Evolutionary conservation across 441 rosid genomes (phyloP).

Genomic region (Mallotus repandus): DNA sequence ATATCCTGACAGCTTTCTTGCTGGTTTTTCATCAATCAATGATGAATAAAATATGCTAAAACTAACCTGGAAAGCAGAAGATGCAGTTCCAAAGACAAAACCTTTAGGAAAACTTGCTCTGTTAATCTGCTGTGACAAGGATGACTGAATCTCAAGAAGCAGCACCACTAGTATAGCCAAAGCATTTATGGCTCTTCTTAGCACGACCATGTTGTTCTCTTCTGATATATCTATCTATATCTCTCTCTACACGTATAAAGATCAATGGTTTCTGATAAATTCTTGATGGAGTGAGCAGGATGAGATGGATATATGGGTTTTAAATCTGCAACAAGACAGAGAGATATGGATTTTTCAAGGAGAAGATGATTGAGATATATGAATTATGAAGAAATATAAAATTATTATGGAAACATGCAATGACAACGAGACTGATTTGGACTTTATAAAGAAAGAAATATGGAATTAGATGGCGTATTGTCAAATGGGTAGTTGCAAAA

Average conservation of each 20-base stretch:
- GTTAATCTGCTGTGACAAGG: conserved; percentile 43
- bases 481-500: not conserved
- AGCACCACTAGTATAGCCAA: conserved; percentile 10
- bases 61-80: conserved; percentile 87
- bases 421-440: not conserved
- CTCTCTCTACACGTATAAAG: too few species aligned
- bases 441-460: not conserved
- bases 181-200: conserved; percentile 27
- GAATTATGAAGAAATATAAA: too few species aligned
- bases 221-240: not conserved
- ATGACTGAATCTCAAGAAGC: conserved; percentile 30
- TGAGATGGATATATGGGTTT: not conserved
- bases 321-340: not conserved
- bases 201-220: not conserved
- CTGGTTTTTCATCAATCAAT: not conserved
- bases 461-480: not conserved
- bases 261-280: too few species aligned
- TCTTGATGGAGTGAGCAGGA: too few species aligned
- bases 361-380: not conserved
- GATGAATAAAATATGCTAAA: not conserved
- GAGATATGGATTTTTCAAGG: not conserved
- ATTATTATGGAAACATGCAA: not conserved
- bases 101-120: conserved; percentile 78
- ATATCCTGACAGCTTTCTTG: too few species aligned
- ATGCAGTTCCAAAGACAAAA: conserved; percentile 91